Percentiles rank a stretch among this genome's conserved stretches.
phyloP scores from a whole-genome alignment of 2,329 filamentous ascomycete genomes.

The Botrytis medusae region DNA sequence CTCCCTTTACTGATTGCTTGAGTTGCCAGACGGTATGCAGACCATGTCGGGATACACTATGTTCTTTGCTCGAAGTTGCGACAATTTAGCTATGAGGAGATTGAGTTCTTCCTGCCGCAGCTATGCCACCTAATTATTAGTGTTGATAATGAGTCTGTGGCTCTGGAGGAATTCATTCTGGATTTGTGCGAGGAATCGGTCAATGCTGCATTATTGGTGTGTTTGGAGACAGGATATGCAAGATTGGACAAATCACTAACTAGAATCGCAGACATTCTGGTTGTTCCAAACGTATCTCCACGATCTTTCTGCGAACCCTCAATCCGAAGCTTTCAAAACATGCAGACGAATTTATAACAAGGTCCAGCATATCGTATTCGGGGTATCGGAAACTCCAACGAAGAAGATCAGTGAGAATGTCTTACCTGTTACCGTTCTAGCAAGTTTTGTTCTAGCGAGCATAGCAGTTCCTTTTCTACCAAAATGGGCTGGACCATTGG shows the following conservation, averaged over 20 bases:
- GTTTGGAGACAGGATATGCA: constrained; percentile 38
- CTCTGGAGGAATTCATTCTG: constrained; percentile 81
- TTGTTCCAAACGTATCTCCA: constrained; percentile 85
- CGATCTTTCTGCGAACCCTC: constrained; percentile 72
- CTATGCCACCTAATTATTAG: constrained; percentile 86
- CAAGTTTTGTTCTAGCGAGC: constrained; percentile 76
- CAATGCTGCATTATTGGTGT: constrained; percentile 76
- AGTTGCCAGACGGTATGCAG: constrained; percentile 70
- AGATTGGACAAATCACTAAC: constrained; percentile 27
- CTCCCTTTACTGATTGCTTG: constrained; percentile 13
- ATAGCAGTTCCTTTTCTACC: constrained; percentile 73
- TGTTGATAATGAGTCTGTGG: constrained; percentile 89
- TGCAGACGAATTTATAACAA: constrained; percentile 84
- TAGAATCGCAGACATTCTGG: constrained; percentile 71
- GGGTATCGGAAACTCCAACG: constrained; percentile 65
- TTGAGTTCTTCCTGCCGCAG: constrained; percentile 88
- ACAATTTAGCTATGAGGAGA: constrained; percentile 86
- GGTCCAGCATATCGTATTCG: constrained; percentile 85
- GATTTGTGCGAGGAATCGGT: constrained; percentile 86
- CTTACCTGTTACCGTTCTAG: constrained; percentile 75
- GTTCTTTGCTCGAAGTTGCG: constrained; percentile 85
- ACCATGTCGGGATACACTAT: constrained; percentile 88
- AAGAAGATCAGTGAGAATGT: constrained; percentile 81
- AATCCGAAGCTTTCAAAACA: constrained; percentile 75
- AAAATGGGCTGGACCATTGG: constrained; percentile 76